phyloP scores from a whole-genome alignment of 257 asterid genomes.

The Apocynum venetum region DNA sequence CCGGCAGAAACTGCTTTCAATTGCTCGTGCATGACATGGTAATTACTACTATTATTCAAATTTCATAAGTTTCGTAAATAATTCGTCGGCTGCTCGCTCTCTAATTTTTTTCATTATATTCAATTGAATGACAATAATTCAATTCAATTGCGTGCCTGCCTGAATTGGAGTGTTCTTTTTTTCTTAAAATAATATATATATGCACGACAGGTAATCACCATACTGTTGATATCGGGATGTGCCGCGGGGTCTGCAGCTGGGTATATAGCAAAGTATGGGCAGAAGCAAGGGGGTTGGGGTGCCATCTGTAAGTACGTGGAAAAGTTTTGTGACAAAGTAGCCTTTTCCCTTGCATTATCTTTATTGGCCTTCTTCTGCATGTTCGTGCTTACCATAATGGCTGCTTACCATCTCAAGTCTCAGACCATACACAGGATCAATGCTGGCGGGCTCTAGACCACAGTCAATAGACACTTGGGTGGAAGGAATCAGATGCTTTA shows the following conservation, averaged over 20 bases:
- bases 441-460: background rate
- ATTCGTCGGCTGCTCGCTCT: too few relatives aligned
- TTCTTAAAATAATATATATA: background rate
- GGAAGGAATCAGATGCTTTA: background rate
- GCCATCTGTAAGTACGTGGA: conserved; percentile 9
- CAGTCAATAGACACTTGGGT: background rate
- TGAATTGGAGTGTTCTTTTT: too few relatives aligned
- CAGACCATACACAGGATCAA: conserved; percentile 9
- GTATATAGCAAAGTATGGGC: conserved; percentile 18
- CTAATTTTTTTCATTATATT: too few relatives aligned
- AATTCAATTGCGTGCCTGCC: too few relatives aligned
- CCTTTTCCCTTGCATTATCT: background rate
- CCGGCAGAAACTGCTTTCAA: conserved; percentile 1
- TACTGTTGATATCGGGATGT: conserved; percentile 16
- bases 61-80: background rate
- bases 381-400: conserved; percentile 12
- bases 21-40: conserved; percentile 19
- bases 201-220: conserved; percentile 14
- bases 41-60: background rate
- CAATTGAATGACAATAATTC: too few relatives aligned
- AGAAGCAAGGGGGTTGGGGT: conserved; percentile 14
- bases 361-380: conserved; percentile 16
- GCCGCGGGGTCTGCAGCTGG: conserved; percentile 15
- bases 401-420: conserved; percentile 18
- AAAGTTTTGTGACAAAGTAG: conserved; percentile 2